These are phyloP conservation scores for Tubosaeta sp. DNA, from an alignment of 768 basidiomycete genomes.

Conservation along the genomic window DNA sequence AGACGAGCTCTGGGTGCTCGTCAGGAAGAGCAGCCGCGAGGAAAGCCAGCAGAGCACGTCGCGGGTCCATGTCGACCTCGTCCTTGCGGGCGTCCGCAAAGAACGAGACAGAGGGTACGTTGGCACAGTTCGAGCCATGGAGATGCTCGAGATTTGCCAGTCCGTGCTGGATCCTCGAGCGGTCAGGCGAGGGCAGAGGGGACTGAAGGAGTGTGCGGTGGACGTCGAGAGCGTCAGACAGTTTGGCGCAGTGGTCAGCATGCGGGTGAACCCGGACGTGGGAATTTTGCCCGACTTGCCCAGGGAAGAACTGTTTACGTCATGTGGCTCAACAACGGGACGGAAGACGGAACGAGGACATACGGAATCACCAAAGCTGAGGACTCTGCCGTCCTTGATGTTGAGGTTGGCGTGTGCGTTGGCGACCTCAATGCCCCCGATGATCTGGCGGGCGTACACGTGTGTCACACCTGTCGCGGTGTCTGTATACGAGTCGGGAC, in stretches of 20 bases:
- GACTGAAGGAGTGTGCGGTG: slow-evolving; percentile 30
- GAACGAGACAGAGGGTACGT: slow-evolving; percentile 26
- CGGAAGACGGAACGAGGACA: slow-evolving; percentile 23
- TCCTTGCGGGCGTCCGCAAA: slow-evolving; percentile 22
- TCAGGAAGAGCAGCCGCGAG: slow-evolving; percentile 70
- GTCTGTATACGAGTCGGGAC: slow-evolving; percentile 87
- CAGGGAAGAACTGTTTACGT: slow-evolving; percentile 67
- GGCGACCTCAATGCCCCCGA: slow-evolving; percentile 82
- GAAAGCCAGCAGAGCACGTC: slow-evolving; percentile 69
- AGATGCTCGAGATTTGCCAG: slow-evolving; percentile 39
- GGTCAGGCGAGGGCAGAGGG: slow-evolving; percentile 9
- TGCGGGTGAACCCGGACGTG: slow-evolving; percentile 43
- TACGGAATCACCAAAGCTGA: slow-evolving; percentile 88
- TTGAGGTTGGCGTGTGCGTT: slow-evolving; percentile 95
- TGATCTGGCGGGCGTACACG: slow-evolving; percentile 79
- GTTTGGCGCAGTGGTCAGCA: slow-evolving; percentile 48
- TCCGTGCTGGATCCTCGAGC: slow-evolving; percentile 10
- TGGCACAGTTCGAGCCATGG: slow-evolving; percentile 54
- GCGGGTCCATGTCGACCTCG: slow-evolving; percentile 32
- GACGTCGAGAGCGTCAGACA: slow-evolving; percentile 30
- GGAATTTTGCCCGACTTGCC: slow-evolving; percentile 33
- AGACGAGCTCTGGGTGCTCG: slow-evolving; percentile 35
- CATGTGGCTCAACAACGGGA: slow-evolving; percentile 6
- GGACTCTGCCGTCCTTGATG: slow-evolving; percentile 73
- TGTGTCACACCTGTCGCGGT: slow-evolving; percentile 81